Percentiles rank a stretch among this genome's conserved stretches.
Evolutionary conservation across 2,329 filamentous ascomycete genomes (phyloP).

Genomic region (Microsporum canis): DNA sequence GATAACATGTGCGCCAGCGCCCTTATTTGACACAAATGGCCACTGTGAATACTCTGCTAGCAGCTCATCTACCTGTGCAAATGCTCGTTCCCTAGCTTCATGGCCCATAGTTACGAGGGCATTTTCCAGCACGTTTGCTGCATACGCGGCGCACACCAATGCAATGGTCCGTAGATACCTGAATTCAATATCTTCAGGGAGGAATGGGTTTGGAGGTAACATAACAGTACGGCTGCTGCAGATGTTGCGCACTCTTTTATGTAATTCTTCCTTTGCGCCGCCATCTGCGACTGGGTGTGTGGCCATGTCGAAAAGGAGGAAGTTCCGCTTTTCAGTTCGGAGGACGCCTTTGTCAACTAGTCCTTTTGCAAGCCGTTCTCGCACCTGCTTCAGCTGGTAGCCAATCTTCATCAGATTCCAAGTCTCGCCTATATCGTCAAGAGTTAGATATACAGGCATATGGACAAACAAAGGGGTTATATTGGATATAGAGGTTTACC

Average conservation of each 20-base stretch:
- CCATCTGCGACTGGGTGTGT: constrained; percentile 95
- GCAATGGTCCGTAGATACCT: constrained; percentile 81
- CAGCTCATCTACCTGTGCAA: constrained; percentile 92
- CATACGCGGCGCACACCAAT: constrained; percentile 97
- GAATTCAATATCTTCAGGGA: constrained; percentile 90
- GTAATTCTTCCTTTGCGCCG: constrained; percentile 94
- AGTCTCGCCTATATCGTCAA: constrained; percentile 68
- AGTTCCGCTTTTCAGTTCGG: constrained; percentile 97
- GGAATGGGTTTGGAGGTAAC: constrained; percentile 71
- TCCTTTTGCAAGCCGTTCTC: constrained; percentile 91
- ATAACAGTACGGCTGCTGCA: constrained; percentile 91
- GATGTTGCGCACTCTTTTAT: constrained; percentile 80
- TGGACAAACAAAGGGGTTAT: neutral
- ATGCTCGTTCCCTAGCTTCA: constrained; percentile 85
- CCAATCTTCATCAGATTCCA: constrained; percentile 99
- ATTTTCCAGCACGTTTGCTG: constrained; percentile 95
- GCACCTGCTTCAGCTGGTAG: constrained; percentile 98
- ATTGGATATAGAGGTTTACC: constrained; percentile 44
- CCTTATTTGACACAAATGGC: constrained; percentile 76
- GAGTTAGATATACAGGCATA: constrained; percentile 12
- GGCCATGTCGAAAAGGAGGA: constrained; percentile 98
- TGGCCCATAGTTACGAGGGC: constrained; percentile 89
- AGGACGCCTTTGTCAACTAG: constrained; percentile 98
- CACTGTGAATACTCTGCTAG: constrained; percentile 94
- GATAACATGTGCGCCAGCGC: constrained; percentile 65